Conservation (phyloP, 2,329 filamentous ascomycete species). For the Claviceps sp. region DNA sequence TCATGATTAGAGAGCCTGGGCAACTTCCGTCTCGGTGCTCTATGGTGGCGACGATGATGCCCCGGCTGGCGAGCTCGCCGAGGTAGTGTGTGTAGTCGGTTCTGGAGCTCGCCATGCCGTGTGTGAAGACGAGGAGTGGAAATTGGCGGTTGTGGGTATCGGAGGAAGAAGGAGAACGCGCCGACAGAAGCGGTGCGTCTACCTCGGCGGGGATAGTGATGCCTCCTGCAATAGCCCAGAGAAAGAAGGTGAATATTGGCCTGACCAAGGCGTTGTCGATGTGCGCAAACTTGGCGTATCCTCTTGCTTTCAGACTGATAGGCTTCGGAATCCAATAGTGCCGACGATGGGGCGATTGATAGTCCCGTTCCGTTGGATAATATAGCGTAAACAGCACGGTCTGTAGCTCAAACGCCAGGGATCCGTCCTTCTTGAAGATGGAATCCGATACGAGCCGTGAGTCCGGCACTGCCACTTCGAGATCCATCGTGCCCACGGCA, state of each 20-base stretch:
- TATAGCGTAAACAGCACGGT: conserved; percentile 37
- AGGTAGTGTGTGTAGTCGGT: conserved; percentile 39
- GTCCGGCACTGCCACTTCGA: conserved; percentile 28
- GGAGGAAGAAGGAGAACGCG: neutral
- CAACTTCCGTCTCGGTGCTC: conserved; percentile 40
- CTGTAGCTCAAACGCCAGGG: conserved; percentile 30
- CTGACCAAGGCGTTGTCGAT: conserved; percentile 29
- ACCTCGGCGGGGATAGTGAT: conserved; percentile 34
- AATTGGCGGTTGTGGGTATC: conserved; percentile 13
- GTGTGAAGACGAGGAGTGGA: conserved; percentile 37
- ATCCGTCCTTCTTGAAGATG: conserved; percentile 19
- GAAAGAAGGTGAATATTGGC: conserved; percentile 27
- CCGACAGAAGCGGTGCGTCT: conserved; percentile 26
- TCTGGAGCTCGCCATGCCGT: conserved; percentile 35
- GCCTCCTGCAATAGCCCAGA: conserved; percentile 28
- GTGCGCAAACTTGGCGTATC: conserved; percentile 31
- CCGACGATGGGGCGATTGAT: conserved; percentile 12
- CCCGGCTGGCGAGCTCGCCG: conserved; percentile 35
- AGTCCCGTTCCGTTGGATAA: conserved; percentile 23
- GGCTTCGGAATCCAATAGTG: conserved; percentile 34
- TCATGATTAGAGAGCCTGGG: conserved; percentile 28
- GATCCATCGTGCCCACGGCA: conserved; percentile 31
- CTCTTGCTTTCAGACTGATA: conserved; percentile 28
- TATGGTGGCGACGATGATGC: conserved; percentile 33
- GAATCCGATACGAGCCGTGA: conserved; percentile 19